Evolutionary conservation across 169 alveolate genomes (phyloP), one percentile per base, ranked within the genome.

Genomic region (Plasmodium ovale): DNA sequence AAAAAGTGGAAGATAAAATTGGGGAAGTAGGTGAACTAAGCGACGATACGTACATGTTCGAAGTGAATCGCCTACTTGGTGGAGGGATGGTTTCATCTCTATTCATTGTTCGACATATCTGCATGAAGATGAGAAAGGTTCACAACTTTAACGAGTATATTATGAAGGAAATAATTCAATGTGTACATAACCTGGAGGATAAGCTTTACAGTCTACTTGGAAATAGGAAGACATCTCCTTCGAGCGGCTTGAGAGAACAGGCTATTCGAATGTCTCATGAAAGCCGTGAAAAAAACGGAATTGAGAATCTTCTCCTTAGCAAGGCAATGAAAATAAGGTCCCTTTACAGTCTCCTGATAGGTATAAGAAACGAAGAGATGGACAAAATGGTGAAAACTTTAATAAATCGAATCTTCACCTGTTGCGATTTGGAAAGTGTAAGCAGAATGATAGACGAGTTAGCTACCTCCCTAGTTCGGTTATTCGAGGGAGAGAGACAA

Each of bases 61-160:
- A 82, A 44, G 19, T 65, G 1, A 65, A 82, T 12, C 59, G 82
- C 12, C 37, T 82, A 19, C 7, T 82, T 19, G 67, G 65, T 42
- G 90, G 90, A 0, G 37, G 65, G 33, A 6, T 10, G 4, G 27
- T 82, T 4, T 82, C 90, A 23, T 44, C 70, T 10, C 29, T 82
- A 12, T 67, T 82, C 58, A 82, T 82, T 9, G 90, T 82, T 10
- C 51, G 90, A 58, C 53, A 82, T 70, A 53, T 82, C 16, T 82
- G 90, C 49, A 65, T 64, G 54, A 37, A 44, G 19, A 82, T 82
- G 84, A 59, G 16, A 5, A 64, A 82, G 44, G 58, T 42, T 0
- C 58, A 65, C 19, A 19, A 54, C 19, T 82, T 82, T 58, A 82
- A 82, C 42, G 58, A 65, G 82, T 82, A 65, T 42, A 69, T 82